phyloP scores from a whole-genome alignment of 202 grass and related monocot genomes.

The Setaria italica region DNA sequence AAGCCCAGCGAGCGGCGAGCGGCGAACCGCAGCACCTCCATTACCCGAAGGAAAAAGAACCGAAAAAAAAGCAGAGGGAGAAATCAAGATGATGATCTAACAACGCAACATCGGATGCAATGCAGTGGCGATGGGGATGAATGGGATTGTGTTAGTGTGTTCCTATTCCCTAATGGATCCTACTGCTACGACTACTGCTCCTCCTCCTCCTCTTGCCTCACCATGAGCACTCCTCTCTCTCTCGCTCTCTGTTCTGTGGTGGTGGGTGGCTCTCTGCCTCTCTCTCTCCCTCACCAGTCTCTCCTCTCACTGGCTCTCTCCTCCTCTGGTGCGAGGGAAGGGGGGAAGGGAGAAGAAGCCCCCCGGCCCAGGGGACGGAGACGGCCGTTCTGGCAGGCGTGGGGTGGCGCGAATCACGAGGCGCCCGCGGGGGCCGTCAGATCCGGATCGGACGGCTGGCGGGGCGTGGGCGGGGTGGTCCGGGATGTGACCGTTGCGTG shows the following conservation, averaged over 20 bases:
- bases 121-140: conserved; percentile 16
- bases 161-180: conserved; percentile 41
- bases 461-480: background rate
- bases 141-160: conserved; percentile 6
- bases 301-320: background rate
- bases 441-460: conserved; percentile 55
- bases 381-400: conserved; percentile 23
- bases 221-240: conserved; percentile 22
- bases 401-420: conserved; percentile 50
- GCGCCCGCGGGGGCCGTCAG: conserved; percentile 29
- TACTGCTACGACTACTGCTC: conserved; percentile 1
- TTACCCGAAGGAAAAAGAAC: background rate
- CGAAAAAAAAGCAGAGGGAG: background rate
- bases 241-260: conserved; percentile 11
- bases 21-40: conserved; percentile 49
- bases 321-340: conserved; percentile 34
- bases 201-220: conserved; percentile 35
- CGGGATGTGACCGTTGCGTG: conserved; percentile 79
- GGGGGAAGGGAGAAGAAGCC: conserved; percentile 44
- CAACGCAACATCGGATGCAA: conserved; percentile 33
- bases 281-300: conserved; percentile 11
- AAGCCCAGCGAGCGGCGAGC: conserved; percentile 32
- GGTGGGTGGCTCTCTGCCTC: background rate
- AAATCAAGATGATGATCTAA: conserved; percentile 27
- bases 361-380: conserved; percentile 28